phyloP scores from a whole-genome alignment of 257 asterid species.

The Solanum sparsipilum region DNA sequence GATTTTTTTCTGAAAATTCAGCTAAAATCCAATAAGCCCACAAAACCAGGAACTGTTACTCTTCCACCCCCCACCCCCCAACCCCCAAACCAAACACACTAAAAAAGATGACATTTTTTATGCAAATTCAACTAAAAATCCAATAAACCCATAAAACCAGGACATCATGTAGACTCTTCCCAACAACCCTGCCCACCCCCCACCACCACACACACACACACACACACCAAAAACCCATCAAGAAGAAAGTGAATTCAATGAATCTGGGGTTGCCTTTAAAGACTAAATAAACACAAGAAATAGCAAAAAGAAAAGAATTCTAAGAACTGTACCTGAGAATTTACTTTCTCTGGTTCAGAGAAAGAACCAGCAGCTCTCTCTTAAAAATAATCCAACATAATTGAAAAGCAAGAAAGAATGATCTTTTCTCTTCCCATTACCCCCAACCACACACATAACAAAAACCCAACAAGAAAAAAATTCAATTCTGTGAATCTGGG shows the following conservation, averaged over 20 bases:
- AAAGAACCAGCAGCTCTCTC: background rate
- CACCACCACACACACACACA: background rate
- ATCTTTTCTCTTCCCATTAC: background rate
- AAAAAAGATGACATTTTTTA: background rate
- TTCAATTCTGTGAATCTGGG: background rate
- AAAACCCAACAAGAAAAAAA: background rate
- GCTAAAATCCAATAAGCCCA: background rate
- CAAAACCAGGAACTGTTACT: background rate
- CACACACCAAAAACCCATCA: background rate
- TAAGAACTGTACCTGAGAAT: background rate
- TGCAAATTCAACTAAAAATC: background rate
- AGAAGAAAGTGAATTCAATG: background rate
- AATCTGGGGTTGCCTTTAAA: background rate
- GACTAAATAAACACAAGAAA: background rate
- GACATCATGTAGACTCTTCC: background rate
- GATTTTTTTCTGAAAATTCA: background rate
- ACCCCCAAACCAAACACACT: background rate
- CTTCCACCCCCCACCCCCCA: background rate
- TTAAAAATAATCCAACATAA: background rate
- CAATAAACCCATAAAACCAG: background rate
- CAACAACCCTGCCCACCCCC: background rate
- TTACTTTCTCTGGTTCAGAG: background rate
- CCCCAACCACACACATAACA: background rate
- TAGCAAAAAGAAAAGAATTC: background rate
- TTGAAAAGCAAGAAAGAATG: background rate